Conservation (phyloP, 768 basidiomycete genomes). For the Terana coerulea region DNA sequence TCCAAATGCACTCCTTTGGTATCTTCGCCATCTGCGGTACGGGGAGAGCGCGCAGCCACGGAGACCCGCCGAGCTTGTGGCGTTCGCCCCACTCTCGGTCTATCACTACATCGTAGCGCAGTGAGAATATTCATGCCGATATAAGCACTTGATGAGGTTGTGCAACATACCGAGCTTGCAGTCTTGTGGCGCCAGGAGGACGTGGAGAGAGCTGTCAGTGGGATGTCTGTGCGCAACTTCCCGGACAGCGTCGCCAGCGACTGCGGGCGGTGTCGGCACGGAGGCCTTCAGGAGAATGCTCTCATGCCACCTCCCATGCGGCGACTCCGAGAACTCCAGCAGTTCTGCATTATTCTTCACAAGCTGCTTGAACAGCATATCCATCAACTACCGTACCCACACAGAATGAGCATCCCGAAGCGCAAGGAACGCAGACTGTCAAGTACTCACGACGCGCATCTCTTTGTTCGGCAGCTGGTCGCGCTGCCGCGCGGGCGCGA, state of each 20-base stretch:
- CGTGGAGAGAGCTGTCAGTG: conserved; percentile 23
- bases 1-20: conserved; percentile 23
- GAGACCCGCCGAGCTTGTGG: conserved; percentile 22
- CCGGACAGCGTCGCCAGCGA: conserved; percentile 13
- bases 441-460: conserved; percentile 19
- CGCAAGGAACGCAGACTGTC: neutral
- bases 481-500: conserved; percentile 24
- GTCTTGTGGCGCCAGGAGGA: conserved; percentile 25
- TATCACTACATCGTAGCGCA: conserved; percentile 14
- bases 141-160: too few relatives aligned
- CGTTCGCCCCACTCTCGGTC: conserved; percentile 28
- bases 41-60: neutral
- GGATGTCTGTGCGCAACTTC: conserved; percentile 26
- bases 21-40: conserved; percentile 1
- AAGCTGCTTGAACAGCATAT: conserved; percentile 15
- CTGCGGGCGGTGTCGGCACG: conserved; percentile 18
- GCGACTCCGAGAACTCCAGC: conserved; percentile 17
- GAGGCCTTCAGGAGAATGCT: conserved; percentile 19
- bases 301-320: conserved; percentile 16
- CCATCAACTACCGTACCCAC: conserved; percentile 17
- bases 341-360: conserved; percentile 17
- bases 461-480: conserved; percentile 15
- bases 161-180: conserved; percentile 21
- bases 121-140: neutral
- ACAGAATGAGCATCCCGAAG: too few relatives aligned